Percentiles rank a stretch among this genome's conserved stretches.
Evolutionary conservation across 306 rosid species (phyloP).

Genomic region (Macrotyloma uniflorum): DNA sequence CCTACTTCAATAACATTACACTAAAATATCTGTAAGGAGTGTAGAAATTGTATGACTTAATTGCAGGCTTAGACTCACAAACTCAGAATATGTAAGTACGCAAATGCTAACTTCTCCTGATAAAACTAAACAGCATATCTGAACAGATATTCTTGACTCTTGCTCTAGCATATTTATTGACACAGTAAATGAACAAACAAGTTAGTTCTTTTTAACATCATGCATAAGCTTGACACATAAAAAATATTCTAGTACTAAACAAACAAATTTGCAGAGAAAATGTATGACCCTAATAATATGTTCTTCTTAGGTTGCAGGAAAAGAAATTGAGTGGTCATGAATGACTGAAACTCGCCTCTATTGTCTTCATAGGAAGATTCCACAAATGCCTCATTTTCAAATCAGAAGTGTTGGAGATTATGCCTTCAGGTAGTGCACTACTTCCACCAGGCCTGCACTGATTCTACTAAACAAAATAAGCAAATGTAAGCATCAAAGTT

Average conservation of each 20-base stretch:
- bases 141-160: neutral
- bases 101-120: neutral
- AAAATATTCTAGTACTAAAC: neutral
- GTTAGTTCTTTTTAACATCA: neutral
- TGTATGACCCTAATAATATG: neutral
- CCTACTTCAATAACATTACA: conserved; percentile 11
- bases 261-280: neutral
- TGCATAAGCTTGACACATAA: neutral
- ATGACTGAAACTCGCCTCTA: conserved; percentile 32
- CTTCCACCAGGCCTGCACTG: conserved; percentile 61
- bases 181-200: neutral
- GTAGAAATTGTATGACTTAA: neutral
- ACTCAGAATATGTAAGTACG: neutral
- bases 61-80: neutral
- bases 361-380: conserved; percentile 37
- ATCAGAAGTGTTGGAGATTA: conserved; percentile 58
- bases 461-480: conserved; percentile 54
- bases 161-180: neutral
- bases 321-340: conserved; percentile 3
- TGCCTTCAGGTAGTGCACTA: conserved; percentile 67
- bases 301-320: neutral
- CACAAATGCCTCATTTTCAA: conserved; percentile 65
- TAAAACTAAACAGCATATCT: neutral
- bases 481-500: conserved; percentile 23
- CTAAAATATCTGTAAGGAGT: neutral